Evolutionary conservation across 768 basidiomycete species (phyloP), one percentile per base, ranked within the genome.

Genomic region (Ramaria rubella): DNA sequence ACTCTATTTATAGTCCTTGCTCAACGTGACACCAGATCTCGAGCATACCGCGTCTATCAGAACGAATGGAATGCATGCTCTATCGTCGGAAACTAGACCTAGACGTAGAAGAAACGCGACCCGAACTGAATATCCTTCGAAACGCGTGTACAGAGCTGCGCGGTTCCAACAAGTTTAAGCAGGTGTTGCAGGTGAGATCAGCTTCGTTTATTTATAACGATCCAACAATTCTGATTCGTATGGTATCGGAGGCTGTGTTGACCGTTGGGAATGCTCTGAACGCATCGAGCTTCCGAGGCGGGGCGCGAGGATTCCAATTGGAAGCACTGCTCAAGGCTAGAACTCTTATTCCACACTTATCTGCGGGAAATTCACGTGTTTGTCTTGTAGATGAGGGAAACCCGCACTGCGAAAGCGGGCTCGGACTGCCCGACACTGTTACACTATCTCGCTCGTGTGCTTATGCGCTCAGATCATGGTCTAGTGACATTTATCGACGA

Each of bases 361-460:
- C 6, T 15, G 49, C 29, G 6, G 15, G 4, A 8, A 12, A 17
- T 23, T 9, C 6, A 30, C 12, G n/a, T n/a, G n/a, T n/a, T n/a
- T n/a, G n/a, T n/a, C n/a, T 46, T 21, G 30, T 59, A 95, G 93
- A 70, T 93, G 71, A 86, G 82, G 65, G 91, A 94, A 62, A 93
- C 86, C 7, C 90, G 81, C 70, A 88, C 90, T 0, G 81, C 79
- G 0, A 85, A 81, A 56, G 80, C 79, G 0, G 79, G 80, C 0
- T 49, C 80, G 0, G 81, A 81, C 6, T 94, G 90, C 61, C 91
- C 93, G 0, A 95, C 92, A 0, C 73, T 97, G n/a, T 75, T 96
- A 12, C 94, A 95, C 67, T 95, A 92, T 65, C 68, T 95, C n/a
- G 90, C 89, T 12, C 78, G 80, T 46, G 77, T 88, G 5, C 74